Percentiles rank a stretch among this genome's conserved stretches.
These are phyloP conservation scores for Gossypium schwendimanii DNA, from an alignment of 441 rosid species.

Conservation along the genomic window DNA sequence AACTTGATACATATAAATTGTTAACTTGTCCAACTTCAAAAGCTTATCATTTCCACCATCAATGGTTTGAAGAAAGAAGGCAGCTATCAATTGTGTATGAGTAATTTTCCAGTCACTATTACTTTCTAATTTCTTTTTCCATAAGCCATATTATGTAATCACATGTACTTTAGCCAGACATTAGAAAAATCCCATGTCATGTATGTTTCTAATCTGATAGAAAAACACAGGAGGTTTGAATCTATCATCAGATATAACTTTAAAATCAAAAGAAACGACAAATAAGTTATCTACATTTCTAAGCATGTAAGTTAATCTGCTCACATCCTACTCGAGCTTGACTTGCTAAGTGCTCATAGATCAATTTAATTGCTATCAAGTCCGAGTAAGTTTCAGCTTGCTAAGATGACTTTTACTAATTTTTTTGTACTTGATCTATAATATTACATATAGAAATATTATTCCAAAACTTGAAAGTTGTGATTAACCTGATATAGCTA, in stretches of 20 bases:
- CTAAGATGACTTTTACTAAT: neutral
- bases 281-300: neutral
- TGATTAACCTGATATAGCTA: neutral
- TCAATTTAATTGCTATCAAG: neutral
- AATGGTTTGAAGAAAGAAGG: neutral
- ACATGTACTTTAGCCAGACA: neutral
- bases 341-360: neutral
- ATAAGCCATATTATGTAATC: neutral
- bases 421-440: neutral
- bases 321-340: neutral
- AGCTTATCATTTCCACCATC: neutral
- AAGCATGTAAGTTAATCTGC: slow-evolving; percentile 3
- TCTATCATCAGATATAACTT: neutral
- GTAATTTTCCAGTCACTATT: neutral
- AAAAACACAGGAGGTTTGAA: neutral
- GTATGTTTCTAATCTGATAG: neutral
- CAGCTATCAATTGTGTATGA: neutral
- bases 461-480: neutral
- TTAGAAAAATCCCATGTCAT: neutral
- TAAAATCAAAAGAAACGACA: neutral
- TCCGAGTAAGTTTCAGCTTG: neutral
- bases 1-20: neutral
- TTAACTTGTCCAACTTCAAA: neutral
- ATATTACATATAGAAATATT: neutral
- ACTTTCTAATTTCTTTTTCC: neutral